Evolutionary conservation across 768 basidiomycete genomes (phyloP).

Genomic region (Tylopilus vinaceipallidus): DNA sequence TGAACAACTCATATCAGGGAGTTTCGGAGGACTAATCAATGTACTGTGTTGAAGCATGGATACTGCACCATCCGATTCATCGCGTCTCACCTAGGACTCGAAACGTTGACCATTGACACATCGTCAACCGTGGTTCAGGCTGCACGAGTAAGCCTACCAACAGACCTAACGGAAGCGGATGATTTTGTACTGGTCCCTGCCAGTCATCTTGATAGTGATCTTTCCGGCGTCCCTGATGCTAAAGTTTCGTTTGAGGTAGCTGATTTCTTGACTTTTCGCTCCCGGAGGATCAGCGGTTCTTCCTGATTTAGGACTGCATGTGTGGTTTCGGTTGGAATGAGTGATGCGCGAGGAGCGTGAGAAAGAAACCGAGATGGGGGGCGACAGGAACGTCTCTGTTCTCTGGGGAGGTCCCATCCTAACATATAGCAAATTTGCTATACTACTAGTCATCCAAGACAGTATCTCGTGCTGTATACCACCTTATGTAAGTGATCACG

Average conservation of each 20-base stretch:
- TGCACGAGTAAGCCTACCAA: constrained; percentile 20
- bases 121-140: constrained; percentile 15
- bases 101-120: constrained; percentile 18
- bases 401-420: too few relatives aligned
- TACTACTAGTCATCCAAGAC: too few relatives aligned
- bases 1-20: too few relatives aligned
- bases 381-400: too few relatives aligned
- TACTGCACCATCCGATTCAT: constrained; percentile 1
- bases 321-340: too few relatives aligned
- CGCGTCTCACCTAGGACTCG: constrained; percentile 17
- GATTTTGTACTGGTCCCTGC: not conserved
- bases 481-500: too few relatives aligned
- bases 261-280: constrained; percentile 22
- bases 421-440: too few relatives aligned
- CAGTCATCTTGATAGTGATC: constrained; percentile 1
- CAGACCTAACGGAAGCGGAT: not conserved
- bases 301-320: constrained; percentile 21
- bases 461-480: too few relatives aligned
- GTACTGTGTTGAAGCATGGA: not conserved
- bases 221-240: not conserved
- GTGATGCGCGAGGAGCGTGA: too few relatives aligned
- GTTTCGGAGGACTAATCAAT: not conserved
- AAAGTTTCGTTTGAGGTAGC: constrained; percentile 19
- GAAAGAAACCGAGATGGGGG: too few relatives aligned
- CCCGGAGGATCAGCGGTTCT: constrained; percentile 9